A percentile compares a stretch with the other conserved stretches of the same genome.
phyloP scores from a whole-genome alignment of 2,329 filamentous ascomycete species.

The Chrysoporthe puriensis region DNA sequence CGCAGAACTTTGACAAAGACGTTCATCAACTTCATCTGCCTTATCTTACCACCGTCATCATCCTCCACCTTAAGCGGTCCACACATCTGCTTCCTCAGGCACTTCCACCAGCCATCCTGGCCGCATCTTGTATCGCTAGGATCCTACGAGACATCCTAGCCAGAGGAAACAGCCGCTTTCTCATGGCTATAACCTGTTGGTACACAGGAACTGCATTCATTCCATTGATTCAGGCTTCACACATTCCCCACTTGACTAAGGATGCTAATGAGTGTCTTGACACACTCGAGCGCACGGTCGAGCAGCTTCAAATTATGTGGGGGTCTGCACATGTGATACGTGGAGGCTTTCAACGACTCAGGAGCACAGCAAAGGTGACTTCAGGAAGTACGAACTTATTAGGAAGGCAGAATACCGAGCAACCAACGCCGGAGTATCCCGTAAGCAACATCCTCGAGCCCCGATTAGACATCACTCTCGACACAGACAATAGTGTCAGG shows the following conservation, averaged over 20 bases:
- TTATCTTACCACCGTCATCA: constrained; percentile 46
- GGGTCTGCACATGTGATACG: constrained; percentile 41
- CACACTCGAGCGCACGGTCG: constrained; percentile 37
- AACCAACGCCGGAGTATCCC: background rate
- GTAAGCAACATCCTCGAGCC: background rate
- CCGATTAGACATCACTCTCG: background rate
- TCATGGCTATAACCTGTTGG: constrained; percentile 49
- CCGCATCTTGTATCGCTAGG: constrained; percentile 43
- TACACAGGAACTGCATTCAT: constrained; percentile 47
- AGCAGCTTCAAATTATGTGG: constrained; percentile 42
- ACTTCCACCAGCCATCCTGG: constrained; percentile 41
- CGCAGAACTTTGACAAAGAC: constrained; percentile 40
- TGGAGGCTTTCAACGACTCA: constrained; percentile 38
- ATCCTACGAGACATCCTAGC: constrained; percentile 44
- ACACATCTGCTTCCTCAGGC: constrained; percentile 42
- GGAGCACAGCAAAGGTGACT: constrained; percentile 17
- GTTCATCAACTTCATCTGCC: constrained; percentile 47
- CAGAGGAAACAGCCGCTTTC: constrained; percentile 43
- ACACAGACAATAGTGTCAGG: background rate
- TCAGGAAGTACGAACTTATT: background rate
- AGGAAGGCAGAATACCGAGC: background rate
- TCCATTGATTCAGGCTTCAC: constrained; percentile 44
- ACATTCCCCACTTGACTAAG: constrained; percentile 37
- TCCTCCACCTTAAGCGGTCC: constrained; percentile 43
- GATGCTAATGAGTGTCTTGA: constrained; percentile 41